These are phyloP conservation scores for Botrytis paeoniae DNA, from an alignment of 2,329 filamentous ascomycete species.

Conservation along the genomic window DNA sequence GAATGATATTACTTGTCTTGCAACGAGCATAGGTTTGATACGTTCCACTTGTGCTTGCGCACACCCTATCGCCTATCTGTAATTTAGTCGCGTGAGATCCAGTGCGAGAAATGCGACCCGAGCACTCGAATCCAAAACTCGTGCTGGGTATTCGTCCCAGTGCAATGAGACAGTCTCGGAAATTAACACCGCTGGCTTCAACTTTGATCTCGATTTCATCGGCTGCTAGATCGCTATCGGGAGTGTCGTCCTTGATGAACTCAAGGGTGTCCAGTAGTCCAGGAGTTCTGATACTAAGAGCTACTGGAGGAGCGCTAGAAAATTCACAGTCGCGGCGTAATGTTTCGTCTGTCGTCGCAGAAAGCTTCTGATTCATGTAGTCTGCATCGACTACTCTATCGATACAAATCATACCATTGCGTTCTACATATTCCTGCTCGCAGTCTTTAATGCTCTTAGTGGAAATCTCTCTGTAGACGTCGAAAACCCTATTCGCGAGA, in stretches of 20 bases:
- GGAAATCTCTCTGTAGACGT: neutral
- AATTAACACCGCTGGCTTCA: slow-evolving; percentile 4
- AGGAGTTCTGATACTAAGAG: neutral
- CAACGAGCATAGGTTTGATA: neutral
- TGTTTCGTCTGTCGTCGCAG: neutral
- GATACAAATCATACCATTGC: neutral
- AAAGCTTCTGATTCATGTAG: neutral
- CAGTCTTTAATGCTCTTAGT: neutral
- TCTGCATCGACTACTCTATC: neutral
- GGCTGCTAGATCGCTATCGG: neutral
- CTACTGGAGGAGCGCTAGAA: neutral
- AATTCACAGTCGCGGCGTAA: neutral
- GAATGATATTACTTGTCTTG: neutral
- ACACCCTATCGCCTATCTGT: neutral
- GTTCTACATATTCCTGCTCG: neutral
- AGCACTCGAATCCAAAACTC: neutral
- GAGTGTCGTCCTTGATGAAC: neutral
- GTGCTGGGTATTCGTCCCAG: neutral
- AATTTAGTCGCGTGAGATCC: neutral
- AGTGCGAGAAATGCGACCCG: neutral
- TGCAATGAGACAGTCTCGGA: neutral
- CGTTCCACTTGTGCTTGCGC: slow-evolving; percentile 18
- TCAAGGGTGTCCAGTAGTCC: neutral
- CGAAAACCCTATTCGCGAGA: neutral
- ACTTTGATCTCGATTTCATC: slow-evolving; percentile 8